These are phyloP conservation scores for Pythium volutum DNA, from an alignment of 352 stramenopile genomes.

Conservation along the genomic window DNA sequence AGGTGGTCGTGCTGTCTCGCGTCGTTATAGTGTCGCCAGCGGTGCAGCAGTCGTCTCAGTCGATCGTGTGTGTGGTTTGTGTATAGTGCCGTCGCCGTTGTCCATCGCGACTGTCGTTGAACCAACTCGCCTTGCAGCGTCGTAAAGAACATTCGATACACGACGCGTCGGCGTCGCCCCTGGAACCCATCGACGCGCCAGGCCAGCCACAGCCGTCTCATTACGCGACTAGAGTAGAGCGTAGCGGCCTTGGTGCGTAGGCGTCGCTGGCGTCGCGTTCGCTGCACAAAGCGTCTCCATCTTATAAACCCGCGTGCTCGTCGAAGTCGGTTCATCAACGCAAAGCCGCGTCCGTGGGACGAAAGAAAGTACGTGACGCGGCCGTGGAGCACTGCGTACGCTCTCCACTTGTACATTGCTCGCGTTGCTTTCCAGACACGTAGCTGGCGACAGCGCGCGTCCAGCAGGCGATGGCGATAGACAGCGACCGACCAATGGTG, in stretches of 20 bases:
- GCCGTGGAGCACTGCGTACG: constrained; percentile 4
- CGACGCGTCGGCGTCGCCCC: not conserved
- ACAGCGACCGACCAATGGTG: not conserved
- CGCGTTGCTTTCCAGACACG: constrained; percentile 6
- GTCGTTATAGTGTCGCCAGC: constrained; percentile 16
- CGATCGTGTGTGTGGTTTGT: not conserved
- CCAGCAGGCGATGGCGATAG: not conserved
- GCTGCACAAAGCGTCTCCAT: constrained; percentile 14
- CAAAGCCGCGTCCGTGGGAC: not conserved
- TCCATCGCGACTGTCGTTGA: not conserved
- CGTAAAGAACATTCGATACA: constrained; percentile 14
- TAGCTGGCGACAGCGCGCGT: constrained; percentile 3
- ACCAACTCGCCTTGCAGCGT: not conserved
- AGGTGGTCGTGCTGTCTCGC: constrained; percentile 13
- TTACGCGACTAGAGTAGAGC: not conserved
- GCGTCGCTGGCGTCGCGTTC: not conserved
- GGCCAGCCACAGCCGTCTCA: constrained; percentile 1
- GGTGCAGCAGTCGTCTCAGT: constrained; percentile 1
- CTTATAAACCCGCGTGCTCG: constrained; percentile 1
- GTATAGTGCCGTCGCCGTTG: not conserved
- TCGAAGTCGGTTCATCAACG: constrained; percentile 18
- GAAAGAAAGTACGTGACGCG: constrained; percentile 18
- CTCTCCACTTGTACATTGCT: not conserved
- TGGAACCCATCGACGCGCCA: constrained; percentile 13
- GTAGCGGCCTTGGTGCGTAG: not conserved